These are phyloP conservation scores for Cercospora canescens DNA, from an alignment of 2,329 filamentous ascomycete genomes.

Conservation along the genomic window DNA sequence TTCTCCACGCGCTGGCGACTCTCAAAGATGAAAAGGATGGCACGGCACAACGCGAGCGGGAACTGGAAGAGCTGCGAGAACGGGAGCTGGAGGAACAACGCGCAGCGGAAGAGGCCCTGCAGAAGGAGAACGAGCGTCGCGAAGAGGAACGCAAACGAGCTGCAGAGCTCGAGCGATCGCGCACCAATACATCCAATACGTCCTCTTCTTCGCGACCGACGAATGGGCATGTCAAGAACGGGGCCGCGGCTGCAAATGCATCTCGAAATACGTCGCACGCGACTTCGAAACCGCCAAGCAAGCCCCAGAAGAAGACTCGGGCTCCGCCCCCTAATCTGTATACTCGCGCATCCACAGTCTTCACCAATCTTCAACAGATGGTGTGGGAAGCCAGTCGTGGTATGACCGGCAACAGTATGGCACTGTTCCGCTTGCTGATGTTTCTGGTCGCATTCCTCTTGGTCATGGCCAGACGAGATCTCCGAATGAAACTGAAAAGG, in stretches of 20 bases:
- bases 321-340: slow-evolving; percentile 25
- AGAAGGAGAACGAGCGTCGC: slow-evolving; percentile 32
- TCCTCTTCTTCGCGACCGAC: slow-evolving; percentile 6
- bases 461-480: slow-evolving; percentile 71
- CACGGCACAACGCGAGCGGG: slow-evolving; percentile 62
- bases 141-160: slow-evolving; percentile 37
- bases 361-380: slow-evolving; percentile 48
- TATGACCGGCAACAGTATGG: slow-evolving; percentile 55
- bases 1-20: slow-evolving; percentile 80
- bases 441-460: slow-evolving; percentile 79
- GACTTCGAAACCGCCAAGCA: slow-evolving; percentile 20
- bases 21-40: slow-evolving; percentile 81
- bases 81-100: slow-evolving; percentile 43
- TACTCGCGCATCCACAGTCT: slow-evolving; percentile 32
- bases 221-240: slow-evolving; percentile 11
- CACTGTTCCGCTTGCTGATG: slow-evolving; percentile 63
- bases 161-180: slow-evolving; percentile 26
- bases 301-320: slow-evolving; percentile 24
- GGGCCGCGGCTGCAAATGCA: background rate
- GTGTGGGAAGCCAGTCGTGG: slow-evolving; percentile 46
- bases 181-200: slow-evolving; percentile 7
- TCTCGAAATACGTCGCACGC: slow-evolving; percentile 14
- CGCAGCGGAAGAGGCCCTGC: slow-evolving; percentile 33
- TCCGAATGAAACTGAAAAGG: slow-evolving; percentile 72
- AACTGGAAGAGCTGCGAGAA: slow-evolving; percentile 60